Evolutionary conservation across 495 filamentous ascomycete genomes (phyloP).

Genomic region (Lasiosphaeria miniovina): DNA sequence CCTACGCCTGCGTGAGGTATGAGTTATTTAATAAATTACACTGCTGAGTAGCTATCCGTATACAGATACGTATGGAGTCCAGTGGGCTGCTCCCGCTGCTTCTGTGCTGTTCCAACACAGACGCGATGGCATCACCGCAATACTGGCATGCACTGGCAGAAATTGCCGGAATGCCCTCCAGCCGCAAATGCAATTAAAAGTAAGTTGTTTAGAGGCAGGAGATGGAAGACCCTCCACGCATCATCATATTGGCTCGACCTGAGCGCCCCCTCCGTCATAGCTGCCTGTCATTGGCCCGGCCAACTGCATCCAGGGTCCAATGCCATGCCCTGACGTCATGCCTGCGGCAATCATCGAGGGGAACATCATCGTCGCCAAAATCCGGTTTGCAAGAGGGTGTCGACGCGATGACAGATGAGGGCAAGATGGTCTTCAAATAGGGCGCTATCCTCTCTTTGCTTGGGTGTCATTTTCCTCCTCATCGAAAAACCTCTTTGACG

Average conservation of each 20-base stretch:
- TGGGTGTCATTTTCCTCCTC: neutral
- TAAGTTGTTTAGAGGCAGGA: neutral
- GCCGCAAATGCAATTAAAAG: neutral
- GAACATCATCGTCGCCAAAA: conserved; percentile 17
- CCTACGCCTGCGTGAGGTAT: no score
- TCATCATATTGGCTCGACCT: conserved; percentile 19
- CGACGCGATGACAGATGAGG: neutral
- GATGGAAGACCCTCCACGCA: conserved; percentile 6
- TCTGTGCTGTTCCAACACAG: neutral
- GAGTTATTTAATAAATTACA: no score
- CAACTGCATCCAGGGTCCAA: conserved; percentile 16
- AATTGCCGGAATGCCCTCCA: neutral
- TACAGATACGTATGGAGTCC: no score
- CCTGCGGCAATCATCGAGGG: conserved; percentile 15
- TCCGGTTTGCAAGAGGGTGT: conserved; percentile 22
- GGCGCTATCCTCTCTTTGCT: neutral
- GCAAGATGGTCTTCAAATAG: conserved; percentile 22
- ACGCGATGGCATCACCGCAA: neutral
- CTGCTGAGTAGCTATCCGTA: no score
- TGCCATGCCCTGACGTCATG: conserved; percentile 32
- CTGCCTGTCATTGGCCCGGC: conserved; percentile 21
- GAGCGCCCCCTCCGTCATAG: conserved; percentile 17
- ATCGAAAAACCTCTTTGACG: conserved; percentile 5
- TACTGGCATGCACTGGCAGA: neutral
- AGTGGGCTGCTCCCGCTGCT: neutral